Percentiles rank a stretch among this genome's conserved stretches.
Evolutionary conservation across 2,329 filamentous ascomycete genomes (phyloP).

Genomic region (Calonectria montana): DNA sequence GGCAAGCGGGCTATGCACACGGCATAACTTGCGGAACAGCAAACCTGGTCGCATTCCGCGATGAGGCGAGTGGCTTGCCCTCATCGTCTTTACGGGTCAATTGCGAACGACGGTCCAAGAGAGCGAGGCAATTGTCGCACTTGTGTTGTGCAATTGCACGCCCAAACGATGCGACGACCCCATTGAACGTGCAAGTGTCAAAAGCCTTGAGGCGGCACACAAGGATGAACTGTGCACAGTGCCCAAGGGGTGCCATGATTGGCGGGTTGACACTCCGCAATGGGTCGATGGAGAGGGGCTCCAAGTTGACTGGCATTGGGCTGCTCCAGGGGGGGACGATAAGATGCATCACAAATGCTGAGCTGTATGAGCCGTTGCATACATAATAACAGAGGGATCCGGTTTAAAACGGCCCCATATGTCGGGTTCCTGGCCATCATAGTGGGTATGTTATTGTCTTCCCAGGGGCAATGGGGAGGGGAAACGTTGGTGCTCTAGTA

Average conservation of each 20-base stretch:
- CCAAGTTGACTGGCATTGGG: conserved; percentile 27
- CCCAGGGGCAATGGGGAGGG: neutral
- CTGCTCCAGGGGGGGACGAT: conserved; percentile 19
- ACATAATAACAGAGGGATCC: conserved; percentile 18
- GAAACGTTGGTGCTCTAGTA: neutral
- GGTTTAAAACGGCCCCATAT: conserved; percentile 36
- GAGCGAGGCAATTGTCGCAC: conserved; percentile 27
- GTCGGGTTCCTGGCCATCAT: conserved; percentile 27
- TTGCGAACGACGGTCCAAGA: conserved; percentile 16
- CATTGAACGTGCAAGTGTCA: conserved; percentile 10
- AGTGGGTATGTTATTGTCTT: conserved; percentile 31
- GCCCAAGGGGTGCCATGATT: conserved; percentile 23
- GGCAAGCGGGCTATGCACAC: conserved; percentile 25
- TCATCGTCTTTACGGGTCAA: neutral
- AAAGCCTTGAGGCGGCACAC: conserved; percentile 5
- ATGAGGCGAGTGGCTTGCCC: conserved; percentile 27
- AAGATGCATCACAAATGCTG: conserved; percentile 29
- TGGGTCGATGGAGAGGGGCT: conserved; percentile 17
- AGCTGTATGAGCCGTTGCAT: conserved; percentile 33
- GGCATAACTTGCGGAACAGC: conserved; percentile 22
- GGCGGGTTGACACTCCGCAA: conserved; percentile 18
- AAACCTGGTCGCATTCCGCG: conserved; percentile 25
- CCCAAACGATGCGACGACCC: neutral
- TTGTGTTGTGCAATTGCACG: conserved; percentile 23
- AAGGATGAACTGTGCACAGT: neutral